Conservation (phyloP, 495 filamentous ascomycete genomes). For the Penicillium macrosclerotiorum region DNA sequence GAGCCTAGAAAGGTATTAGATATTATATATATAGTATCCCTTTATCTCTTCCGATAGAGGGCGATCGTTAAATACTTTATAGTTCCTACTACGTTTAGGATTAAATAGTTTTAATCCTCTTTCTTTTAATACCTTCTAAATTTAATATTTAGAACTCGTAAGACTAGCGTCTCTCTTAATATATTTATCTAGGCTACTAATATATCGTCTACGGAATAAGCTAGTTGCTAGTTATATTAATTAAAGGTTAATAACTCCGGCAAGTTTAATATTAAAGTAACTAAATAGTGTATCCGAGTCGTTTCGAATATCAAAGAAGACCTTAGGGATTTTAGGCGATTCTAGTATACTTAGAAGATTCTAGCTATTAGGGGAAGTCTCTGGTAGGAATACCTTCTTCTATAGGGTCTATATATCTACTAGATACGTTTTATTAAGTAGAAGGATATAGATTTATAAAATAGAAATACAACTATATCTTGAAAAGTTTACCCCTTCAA, state of each 20-base stretch:
- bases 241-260: conserved; percentile 52
- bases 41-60: too few relatives aligned
- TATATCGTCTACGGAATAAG: conserved; percentile 13
- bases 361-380: conserved; percentile 25
- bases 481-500: conserved; percentile 52
- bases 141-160: too few relatives aligned
- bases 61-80: too few relatives aligned
- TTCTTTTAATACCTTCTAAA: too few relatives aligned
- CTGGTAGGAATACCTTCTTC: conserved; percentile 41
- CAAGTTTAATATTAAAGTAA: conserved; percentile 38
- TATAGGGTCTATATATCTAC: conserved; percentile 51
- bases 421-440: conserved; percentile 30
- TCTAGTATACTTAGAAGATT: conserved; percentile 53
- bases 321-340: conserved; percentile 28
- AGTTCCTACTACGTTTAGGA: too few relatives aligned
- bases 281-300: conserved; percentile 55
- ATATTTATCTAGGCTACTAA: conserved; percentile 44
- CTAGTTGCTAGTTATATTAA: conserved; percentile 53
- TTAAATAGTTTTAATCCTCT: too few relatives aligned
- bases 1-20: too few relatives aligned
- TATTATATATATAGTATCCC: too few relatives aligned
- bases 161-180: conserved; percentile 39
- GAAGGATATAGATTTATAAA: conserved; percentile 36
- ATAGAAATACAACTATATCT: conserved; percentile 52
- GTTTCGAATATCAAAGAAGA: conserved; percentile 41